Evolutionary conservation across 768 basidiomycete species (phyloP), one percentile per base, ranked within the genome.

Genomic region (Mycena latifolia): DNA sequence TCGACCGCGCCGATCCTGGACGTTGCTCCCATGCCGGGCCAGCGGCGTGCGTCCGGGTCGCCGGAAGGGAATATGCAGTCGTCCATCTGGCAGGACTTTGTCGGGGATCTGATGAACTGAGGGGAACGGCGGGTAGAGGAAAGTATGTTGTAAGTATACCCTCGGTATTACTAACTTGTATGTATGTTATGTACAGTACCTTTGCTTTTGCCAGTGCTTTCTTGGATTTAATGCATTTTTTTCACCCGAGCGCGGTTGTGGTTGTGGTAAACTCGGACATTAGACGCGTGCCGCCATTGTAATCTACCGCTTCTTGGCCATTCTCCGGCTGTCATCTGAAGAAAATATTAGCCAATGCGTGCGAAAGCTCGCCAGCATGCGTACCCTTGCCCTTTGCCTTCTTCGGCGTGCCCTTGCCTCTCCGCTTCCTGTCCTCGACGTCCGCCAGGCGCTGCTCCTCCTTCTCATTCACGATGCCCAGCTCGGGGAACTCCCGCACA

Each of bases 351-450:
- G 20, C n/a, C 18, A n/a, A 7, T 29, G 22, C 41, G n/a, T 56
- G 14, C 14, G 11, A 17, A 41, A 45, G 37, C 22, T 35, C 27
- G 12, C 54, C 17, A 33, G 81, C 86, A 33, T 31, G 35, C 51
- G 50, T 46, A 92, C 92, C 87, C 77, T 86, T 82, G 25, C 80
- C 79, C 77, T 89, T 93, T 2, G 91, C 90, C 78, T 95, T 95
- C 80, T 90, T 88, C 58, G 94, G 94, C 24, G 89, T 85, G 48
- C 92, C 93, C 79, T 95, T 94, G 29, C 93, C 93, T 83, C 93
- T 86, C 72, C 82, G 86, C 78, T 86, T 91, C 75, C 81, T 84
- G 61, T 88, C 84, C 71, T 86, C 86, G 7, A 94, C 84, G 72
- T 94, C 92, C 77, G 84, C 82, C 52, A 92, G 55, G 55, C 92